These are phyloP conservation scores for Phytophthora cajani DNA, from an alignment of 352 stramenopile genomes.

Conservation along the genomic window DNA sequence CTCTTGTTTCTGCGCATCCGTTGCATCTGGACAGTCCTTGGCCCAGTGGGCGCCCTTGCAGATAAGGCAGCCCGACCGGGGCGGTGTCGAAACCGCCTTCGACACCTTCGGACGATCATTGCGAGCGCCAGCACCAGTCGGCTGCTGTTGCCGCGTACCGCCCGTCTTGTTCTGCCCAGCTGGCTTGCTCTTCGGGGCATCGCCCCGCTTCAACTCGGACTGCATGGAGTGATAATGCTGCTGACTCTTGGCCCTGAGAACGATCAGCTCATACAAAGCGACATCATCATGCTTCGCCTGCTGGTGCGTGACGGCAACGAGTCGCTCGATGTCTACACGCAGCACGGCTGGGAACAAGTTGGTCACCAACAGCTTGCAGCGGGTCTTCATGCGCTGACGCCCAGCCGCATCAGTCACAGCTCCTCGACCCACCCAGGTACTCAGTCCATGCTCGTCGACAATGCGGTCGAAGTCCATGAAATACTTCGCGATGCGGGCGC, in stretches of 20 bases:
- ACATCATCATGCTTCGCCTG: slow-evolving; percentile 5
- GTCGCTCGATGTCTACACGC: neutral
- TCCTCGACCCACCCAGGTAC: slow-evolving; percentile 6
- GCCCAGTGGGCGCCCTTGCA: too few relatives aligned
- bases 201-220: neutral
- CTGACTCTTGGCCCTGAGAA: neutral
- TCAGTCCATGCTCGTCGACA: neutral
- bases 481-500: slow-evolving; percentile 4
- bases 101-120: neutral
- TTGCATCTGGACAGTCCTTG: too few relatives aligned
- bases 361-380: neutral
- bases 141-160: neutral
- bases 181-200: neutral
- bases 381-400: slow-evolving; percentile 6
- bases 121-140: neutral
- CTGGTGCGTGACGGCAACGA: slow-evolving; percentile 4
- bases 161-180: neutral
- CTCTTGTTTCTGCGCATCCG: too few relatives aligned
- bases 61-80: too few relatives aligned
- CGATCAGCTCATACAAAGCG: neutral
- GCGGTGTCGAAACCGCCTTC: neutral
- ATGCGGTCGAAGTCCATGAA: slow-evolving; percentile 4
- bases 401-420: slow-evolving; percentile 5
- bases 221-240: slow-evolving; percentile 3
- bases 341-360: neutral